Evolutionary conservation across 176 grass and related monocot species (phyloP).

Genomic region (Carex kokanica): DNA sequence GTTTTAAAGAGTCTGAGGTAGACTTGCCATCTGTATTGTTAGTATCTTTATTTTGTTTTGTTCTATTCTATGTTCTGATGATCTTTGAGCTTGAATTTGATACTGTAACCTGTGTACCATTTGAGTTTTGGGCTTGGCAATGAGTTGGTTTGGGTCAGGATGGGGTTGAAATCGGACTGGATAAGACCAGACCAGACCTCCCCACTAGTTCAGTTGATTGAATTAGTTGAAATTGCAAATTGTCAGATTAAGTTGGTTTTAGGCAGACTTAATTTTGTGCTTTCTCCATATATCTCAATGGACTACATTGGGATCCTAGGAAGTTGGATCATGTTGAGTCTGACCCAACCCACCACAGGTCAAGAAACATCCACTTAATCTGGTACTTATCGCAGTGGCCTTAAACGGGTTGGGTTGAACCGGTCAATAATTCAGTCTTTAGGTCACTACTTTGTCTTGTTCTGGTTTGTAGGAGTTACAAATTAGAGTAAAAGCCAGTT

Average conservation of each 20-base stretch:
- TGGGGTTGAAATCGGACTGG: neutral
- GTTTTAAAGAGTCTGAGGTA: conserved; percentile 71
- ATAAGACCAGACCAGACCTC: neutral
- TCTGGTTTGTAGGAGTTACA: neutral
- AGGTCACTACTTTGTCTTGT: neutral
- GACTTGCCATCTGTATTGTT: neutral
- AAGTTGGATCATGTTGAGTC: neutral
- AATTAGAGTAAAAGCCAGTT: neutral
- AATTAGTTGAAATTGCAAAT: neutral
- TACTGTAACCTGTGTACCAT: neutral
- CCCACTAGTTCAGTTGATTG: neutral
- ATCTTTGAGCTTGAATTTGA: neutral
- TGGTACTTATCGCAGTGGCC: neutral
- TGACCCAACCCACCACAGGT: neutral
- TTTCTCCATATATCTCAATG: neutral
- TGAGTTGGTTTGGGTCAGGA: neutral
- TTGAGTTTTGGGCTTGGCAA: neutral
- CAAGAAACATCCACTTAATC: neutral
- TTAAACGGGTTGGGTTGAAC: neutral
- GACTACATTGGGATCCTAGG: neutral
- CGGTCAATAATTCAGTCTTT: neutral
- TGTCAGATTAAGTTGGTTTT: neutral
- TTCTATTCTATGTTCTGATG: neutral
- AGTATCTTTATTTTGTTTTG: neutral
- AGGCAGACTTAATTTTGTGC: neutral